Percentiles rank a stretch among this genome's conserved stretches.
These are phyloP conservation scores for Lipomyces mesembrius DNA, from an alignment of 805 yeast genomes.

Conservation along the genomic window DNA sequence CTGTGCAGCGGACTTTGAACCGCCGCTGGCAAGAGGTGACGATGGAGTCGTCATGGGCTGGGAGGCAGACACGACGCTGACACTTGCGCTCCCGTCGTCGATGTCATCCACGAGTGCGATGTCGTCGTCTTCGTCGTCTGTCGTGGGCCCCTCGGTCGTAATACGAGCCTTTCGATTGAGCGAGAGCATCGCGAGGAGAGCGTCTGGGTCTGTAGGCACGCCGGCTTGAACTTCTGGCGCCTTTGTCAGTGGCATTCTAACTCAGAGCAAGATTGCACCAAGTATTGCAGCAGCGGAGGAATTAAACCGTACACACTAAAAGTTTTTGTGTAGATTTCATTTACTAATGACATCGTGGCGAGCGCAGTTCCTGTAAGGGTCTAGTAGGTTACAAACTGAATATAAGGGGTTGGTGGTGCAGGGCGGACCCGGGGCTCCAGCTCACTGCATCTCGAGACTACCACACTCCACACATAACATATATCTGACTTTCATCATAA, in stretches of 20 bases:
- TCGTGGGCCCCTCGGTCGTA: constrained; percentile 20
- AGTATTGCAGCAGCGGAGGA: not conserved
- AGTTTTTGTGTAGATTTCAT: no score
- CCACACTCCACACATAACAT: not conserved
- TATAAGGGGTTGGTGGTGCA: not conserved
- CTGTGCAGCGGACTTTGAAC: constrained; percentile 4
- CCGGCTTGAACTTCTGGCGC: constrained; percentile 6
- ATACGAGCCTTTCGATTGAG: constrained; percentile 22
- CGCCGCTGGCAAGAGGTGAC: constrained; percentile 11
- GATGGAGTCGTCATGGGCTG: constrained; percentile 12
- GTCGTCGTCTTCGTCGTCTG: constrained; percentile 29
- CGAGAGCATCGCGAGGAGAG: constrained; percentile 25
- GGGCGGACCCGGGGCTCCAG: not conserved
- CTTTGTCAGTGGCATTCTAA: constrained; percentile 19
- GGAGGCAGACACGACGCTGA: constrained; percentile 9
- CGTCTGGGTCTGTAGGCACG: constrained; percentile 23
- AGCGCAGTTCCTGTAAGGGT: no score
- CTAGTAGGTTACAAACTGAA: not conserved
- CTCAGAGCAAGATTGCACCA: not conserved
- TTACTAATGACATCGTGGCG: no score
- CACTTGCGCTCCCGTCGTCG: constrained; percentile 12
- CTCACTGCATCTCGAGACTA: not conserved
- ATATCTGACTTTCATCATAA: not conserved
- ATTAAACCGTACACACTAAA: no score
- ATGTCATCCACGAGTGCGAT: constrained; percentile 13